Base-by-base conservation (phyloP, 768 basidiomycete species). In the Collybia sordida region DNA sequence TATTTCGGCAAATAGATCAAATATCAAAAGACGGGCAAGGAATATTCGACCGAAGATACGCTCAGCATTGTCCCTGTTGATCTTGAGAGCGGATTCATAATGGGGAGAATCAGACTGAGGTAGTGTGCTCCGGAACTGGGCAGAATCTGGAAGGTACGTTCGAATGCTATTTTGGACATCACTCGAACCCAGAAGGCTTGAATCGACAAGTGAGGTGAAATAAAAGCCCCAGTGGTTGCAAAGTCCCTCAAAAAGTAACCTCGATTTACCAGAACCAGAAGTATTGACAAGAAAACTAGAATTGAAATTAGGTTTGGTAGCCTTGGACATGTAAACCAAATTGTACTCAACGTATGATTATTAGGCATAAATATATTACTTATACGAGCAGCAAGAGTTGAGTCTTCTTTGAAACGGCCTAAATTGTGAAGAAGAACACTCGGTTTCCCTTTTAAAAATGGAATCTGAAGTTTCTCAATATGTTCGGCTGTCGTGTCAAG, bases 221-320 rank as follows among this genome's bases (percentile, higher is more conserved):
- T 78, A 78, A 46, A 78, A 71, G 3, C 75, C 76, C 76, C 76
- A 78, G 38, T 69, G 59, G 24, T 67, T 54, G 47, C 75, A 77
- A 4, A 78, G 64, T 18, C 74, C 74, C 56, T 77, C 75, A 7
- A 78, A 55, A 2, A 78, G 59, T 9, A 75, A 63, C 25, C 74
- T 62, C 0, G 74, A 76, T 54, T 78, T 78, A 17, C 75, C 74
- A 2, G 75, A 75, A 6, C 75, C 75, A 19, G 75, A 78, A 0
- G 76, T 78, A 40, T 78, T 78, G 24, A 78, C 72, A 15, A 78
- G 65, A 47, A 75, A 72, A 12, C 73, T 75, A 37, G 4, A 48
- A 42, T 50, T 31, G 43, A 44, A 41, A 24, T 40, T 12, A 31
- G 41, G 6, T 9, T 31, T 31, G 31, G 3, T 31, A 6, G 9